Evolutionary conservation across 371 early-diverging fungal genomes (phyloP), one percentile per base, ranked within the genome.

Genomic region (Mortierella sp.): DNA sequence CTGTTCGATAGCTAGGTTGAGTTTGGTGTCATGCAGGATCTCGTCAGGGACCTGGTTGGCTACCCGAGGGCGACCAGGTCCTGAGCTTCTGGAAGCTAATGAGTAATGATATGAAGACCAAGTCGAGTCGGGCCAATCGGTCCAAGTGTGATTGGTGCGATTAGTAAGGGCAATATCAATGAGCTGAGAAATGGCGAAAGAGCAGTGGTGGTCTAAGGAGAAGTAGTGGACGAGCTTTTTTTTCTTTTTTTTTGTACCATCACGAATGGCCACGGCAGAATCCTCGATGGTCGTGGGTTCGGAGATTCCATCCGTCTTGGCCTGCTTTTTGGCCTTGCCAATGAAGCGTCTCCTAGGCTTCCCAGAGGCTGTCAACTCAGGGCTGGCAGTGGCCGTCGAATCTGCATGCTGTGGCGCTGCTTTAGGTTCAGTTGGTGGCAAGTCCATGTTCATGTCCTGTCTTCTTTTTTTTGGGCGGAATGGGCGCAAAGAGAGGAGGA

Each of bases 1-100:
- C 85, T 89, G 88, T 68, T 89, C 86, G 48, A 98, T 91, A 2
- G 96, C 95, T 55, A 90, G 87, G 72, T 94, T 95, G 50, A 98
- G 84, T 48, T 87, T 76, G 51, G 86, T 84, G 69, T 98, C 91
- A 66, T 93, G 88, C 52, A 96, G 81, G 19, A 98, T 96, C 23
- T 93, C 93, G 18, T 91, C 90, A 2, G 98, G 97, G 16, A 97
- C 88, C 68, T 94, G 94, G 75, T 94, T 93, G 25, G 88, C 92
- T 18, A 91, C 79, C 25, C 90, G 58, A 30, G 70, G 64, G 37
- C 74, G 61, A 19, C 66, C 61, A n/a, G 71, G 11, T 62, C 69
- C 68, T 57, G 52, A 9, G 19, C 57, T 52, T 44, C 71, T 74
- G 1, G 74, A 70, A 9, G 60, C 81, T 74, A 59, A 46, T 48